Evolutionary conservation across 768 basidiomycete species (phyloP).

Genomic region (Psilocybe cubensis): DNA sequence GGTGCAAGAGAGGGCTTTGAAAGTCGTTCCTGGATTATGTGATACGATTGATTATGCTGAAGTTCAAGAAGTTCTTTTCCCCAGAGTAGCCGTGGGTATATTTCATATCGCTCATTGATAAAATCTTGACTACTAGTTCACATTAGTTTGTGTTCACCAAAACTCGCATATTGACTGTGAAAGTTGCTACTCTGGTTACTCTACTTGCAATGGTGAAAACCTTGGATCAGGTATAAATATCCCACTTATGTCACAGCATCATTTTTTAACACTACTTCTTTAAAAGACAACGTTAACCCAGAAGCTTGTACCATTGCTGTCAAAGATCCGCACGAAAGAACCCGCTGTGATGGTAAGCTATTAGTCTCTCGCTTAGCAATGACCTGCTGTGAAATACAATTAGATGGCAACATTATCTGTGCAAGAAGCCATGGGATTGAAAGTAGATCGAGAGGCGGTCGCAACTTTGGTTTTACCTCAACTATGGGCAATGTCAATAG

Average conservation of each 20-base stretch:
- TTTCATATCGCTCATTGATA: background rate
- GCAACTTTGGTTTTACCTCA: conserved; percentile 89
- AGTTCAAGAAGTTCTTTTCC: conserved; percentile 88
- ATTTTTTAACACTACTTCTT: background rate
- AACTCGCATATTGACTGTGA: conserved; percentile 87
- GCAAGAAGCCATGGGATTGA: conserved; percentile 95
- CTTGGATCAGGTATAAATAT: conserved; percentile 71
- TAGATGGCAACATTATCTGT: conserved; percentile 89
- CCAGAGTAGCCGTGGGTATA: conserved; percentile 82
- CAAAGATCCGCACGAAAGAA: conserved; percentile 95
- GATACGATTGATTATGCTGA: conserved; percentile 96
- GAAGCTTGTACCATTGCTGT: conserved; percentile 91
- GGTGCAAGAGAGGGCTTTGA: conserved; percentile 93
- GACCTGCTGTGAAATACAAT: background rate
- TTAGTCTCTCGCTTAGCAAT: background rate
- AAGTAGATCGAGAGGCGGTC: conserved; percentile 92
- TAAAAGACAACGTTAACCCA: conserved; percentile 83
- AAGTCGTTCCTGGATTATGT: conserved; percentile 83
- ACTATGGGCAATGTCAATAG: conserved; percentile 97
- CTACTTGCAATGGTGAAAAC: conserved; percentile 89
- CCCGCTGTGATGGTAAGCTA: conserved; percentile 85
- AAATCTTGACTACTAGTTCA: background rate
- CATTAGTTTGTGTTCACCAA: conserved; percentile 88
- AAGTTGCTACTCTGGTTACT: conserved; percentile 85
- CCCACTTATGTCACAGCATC: background rate